phyloP scores from a whole-genome alignment of 2,329 filamentous ascomycete species.

The Aureobasidium uvarum region DNA sequence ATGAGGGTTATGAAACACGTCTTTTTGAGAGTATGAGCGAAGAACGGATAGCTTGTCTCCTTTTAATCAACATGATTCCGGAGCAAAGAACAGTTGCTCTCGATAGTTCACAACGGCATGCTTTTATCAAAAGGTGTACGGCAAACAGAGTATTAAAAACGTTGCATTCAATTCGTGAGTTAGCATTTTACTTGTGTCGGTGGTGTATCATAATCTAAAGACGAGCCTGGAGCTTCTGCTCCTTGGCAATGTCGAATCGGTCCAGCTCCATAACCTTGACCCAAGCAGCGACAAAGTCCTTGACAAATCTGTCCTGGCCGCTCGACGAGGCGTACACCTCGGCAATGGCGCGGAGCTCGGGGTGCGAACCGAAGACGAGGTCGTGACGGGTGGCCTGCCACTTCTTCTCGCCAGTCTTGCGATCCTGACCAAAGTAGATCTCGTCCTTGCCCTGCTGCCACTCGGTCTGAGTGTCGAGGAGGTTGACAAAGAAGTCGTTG shows the following conservation, averaged over 20 bases:
- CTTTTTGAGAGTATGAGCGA: too few relatives aligned
- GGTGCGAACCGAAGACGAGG: conserved; percentile 69
- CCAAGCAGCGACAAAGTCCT: conserved; percentile 71
- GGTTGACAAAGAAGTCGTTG: conserved; percentile 80
- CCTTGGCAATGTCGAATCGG: conserved; percentile 57
- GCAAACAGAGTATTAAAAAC: neutral
- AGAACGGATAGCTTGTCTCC: too few relatives aligned
- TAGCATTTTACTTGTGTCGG: conserved; percentile 6
- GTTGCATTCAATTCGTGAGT: conserved; percentile 18
- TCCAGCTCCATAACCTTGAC: conserved; percentile 73
- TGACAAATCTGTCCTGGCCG: conserved; percentile 62
- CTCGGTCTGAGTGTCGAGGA: conserved; percentile 64
- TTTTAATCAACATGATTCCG: too few relatives aligned
- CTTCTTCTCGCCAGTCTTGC: conserved; percentile 63
- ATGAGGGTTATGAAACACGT: too few relatives aligned
- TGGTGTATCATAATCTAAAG: conserved; percentile 20
- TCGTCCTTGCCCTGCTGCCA: conserved; percentile 63
- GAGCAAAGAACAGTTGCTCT: too few relatives aligned
- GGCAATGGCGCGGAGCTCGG: conserved; percentile 67
- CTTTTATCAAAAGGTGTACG: too few relatives aligned
- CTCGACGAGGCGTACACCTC: conserved; percentile 67
- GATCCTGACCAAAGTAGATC: conserved; percentile 62
- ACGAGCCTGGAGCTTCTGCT: conserved; percentile 20
- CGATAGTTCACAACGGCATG: too few relatives aligned
- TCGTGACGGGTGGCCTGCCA: conserved; percentile 69